phyloP scores from a whole-genome alignment of 2,329 filamentous ascomycete species.

The Claviceps sp. region DNA sequence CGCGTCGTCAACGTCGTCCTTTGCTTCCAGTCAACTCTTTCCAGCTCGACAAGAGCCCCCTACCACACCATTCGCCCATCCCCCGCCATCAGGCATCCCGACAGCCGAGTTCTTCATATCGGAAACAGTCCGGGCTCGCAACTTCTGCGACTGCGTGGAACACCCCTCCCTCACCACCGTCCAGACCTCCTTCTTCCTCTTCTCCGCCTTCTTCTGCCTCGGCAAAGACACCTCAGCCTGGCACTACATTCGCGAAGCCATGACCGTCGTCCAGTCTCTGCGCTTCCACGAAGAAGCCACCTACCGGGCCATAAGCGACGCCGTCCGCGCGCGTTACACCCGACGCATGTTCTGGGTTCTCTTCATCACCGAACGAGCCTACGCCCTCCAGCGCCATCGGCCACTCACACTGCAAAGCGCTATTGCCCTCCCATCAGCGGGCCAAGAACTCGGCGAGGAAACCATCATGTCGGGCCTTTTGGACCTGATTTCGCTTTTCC shows the following conservation, averaged over 20 bases:
- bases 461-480: slow-evolving; percentile 18
- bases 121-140: slow-evolving; percentile 15
- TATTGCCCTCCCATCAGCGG: slow-evolving; percentile 11
- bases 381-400: slow-evolving; percentile 17
- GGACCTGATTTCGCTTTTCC: slow-evolving; percentile 16
- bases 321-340: slow-evolving; percentile 7
- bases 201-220: slow-evolving; percentile 16
- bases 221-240: slow-evolving; percentile 21
- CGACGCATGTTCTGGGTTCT: slow-evolving; percentile 17
- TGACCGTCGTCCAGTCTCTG: slow-evolving; percentile 15
- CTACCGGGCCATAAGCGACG: slow-evolving; percentile 8
- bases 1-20: background rate
- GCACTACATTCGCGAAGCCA: slow-evolving; percentile 18
- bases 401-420: slow-evolving; percentile 14
- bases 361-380: slow-evolving; percentile 20
- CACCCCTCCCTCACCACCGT: slow-evolving; percentile 14
- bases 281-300: slow-evolving; percentile 17
- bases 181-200: slow-evolving; percentile 21
- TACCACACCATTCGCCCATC: background rate
- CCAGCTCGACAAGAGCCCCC: background rate
- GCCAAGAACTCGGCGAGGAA: slow-evolving; percentile 10
- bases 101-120: slow-evolving; percentile 13
- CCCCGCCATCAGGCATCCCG: slow-evolving; percentile 1
- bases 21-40: background rate
- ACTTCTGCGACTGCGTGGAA: slow-evolving; percentile 13